These are phyloP conservation scores for Orbilia oligospora DNA, from an alignment of 2,329 filamentous ascomycete species.

Conservation along the genomic window DNA sequence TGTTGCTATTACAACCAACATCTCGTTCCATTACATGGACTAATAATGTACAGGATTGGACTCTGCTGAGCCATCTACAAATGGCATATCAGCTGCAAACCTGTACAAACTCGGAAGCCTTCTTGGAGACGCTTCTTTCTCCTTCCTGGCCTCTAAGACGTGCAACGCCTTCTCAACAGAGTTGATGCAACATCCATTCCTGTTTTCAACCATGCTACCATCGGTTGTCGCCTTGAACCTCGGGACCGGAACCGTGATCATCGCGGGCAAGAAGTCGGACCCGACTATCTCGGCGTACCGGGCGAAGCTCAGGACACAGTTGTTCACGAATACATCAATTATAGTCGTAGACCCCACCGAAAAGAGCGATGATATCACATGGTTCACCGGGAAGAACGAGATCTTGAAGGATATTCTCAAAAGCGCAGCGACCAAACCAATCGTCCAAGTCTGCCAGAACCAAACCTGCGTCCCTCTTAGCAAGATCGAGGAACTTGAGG, in stretches of 20 bases:
- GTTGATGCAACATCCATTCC: constrained; percentile 90
- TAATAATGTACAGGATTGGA: constrained; percentile 76
- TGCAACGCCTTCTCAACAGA: constrained; percentile 90
- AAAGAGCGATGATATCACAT: constrained; percentile 65
- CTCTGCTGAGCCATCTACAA: constrained; percentile 88
- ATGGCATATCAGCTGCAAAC: constrained; percentile 87
- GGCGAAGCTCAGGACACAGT: constrained; percentile 66
- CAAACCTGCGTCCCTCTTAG: constrained; percentile 69
- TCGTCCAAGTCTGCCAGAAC: constrained; percentile 70
- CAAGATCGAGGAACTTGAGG: constrained; percentile 63
- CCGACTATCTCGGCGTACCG: constrained; percentile 67
- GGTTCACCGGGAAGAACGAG: constrained; percentile 71
- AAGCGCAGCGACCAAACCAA: constrained; percentile 66
- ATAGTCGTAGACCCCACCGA: constrained; percentile 63
- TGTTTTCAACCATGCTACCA: constrained; percentile 85
- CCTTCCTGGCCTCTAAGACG: constrained; percentile 74
- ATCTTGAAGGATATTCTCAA: constrained; percentile 68
- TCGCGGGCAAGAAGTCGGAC: constrained; percentile 66
- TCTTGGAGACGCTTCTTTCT: constrained; percentile 76
- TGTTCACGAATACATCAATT: constrained; percentile 63
- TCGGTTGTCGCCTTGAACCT: constrained; percentile 81
- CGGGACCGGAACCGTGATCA: constrained; percentile 75
- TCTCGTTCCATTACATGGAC: constrained; percentile 4
- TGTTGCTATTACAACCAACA: background rate
- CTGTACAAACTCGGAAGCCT: constrained; percentile 83